A percentile compares a stretch with the other conserved stretches of the same genome.
phyloP scores from a whole-genome alignment of 129 eudicot genomes.

The Helianthus tuberosus region DNA sequence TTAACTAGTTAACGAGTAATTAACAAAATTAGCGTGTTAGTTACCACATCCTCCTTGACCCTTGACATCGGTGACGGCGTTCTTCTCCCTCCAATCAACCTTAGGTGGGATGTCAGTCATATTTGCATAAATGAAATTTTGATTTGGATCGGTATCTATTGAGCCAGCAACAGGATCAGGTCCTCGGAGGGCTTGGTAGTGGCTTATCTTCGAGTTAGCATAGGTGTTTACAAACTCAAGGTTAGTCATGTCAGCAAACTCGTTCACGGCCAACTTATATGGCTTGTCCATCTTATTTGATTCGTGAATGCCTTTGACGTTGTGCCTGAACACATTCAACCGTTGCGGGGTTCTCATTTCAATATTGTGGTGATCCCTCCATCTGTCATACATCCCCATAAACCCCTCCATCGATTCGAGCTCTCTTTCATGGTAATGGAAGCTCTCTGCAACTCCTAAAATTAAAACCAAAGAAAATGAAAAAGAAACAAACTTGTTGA shows the following conservation, averaged over 20 bases:
- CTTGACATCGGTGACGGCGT: slow-evolving; percentile 57
- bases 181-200: slow-evolving; percentile 38
- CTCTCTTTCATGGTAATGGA: slow-evolving; percentile 69
- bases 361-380: slow-evolving; percentile 71
- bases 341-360: slow-evolving; percentile 33
- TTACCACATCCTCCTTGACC: slow-evolving; percentile 78
- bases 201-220: slow-evolving; percentile 54
- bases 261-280: slow-evolving; percentile 68
- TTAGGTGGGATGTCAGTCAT: slow-evolving; percentile 43
- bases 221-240: slow-evolving; percentile 56
- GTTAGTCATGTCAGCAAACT: slow-evolving; percentile 75
- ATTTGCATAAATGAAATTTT: slow-evolving; percentile 41
- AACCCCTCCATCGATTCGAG: slow-evolving; percentile 57
- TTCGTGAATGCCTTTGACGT: slow-evolving; percentile 50
- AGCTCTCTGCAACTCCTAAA: slow-evolving; percentile 41
- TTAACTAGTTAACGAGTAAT: slow-evolving; percentile 8
- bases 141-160: not conserved
- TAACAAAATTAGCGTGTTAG: not conserved
- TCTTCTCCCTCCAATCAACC: slow-evolving; percentile 64
- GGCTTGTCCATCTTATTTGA: slow-evolving; percentile 76
- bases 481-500: slow-evolving; percentile 25
- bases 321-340: slow-evolving; percentile 68
- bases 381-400: slow-evolving; percentile 68
- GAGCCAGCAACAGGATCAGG: not conserved
- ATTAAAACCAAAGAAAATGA: slow-evolving; percentile 43